Evolutionary conservation across 495 filamentous ascomycete genomes (phyloP).

Genomic region (Podospora bellae-mahoneyi): DNA sequence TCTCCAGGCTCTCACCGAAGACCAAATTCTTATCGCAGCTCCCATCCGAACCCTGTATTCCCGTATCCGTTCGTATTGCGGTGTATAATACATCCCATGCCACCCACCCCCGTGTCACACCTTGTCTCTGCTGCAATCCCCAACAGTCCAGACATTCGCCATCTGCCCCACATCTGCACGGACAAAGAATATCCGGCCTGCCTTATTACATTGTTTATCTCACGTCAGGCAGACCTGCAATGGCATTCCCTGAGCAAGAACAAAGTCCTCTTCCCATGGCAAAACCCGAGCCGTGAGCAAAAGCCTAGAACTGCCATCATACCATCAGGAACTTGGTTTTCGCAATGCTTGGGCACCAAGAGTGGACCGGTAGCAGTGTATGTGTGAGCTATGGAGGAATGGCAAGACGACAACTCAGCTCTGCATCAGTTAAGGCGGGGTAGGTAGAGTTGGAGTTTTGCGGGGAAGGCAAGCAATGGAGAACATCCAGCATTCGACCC

Average conservation of each 20-base stretch:
- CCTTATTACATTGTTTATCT: background rate
- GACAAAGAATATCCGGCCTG: background rate
- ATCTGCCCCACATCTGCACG: background rate
- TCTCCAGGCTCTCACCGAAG: background rate
- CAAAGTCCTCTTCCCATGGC: background rate
- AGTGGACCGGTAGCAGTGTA: background rate
- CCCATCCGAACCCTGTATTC: conserved; percentile 4
- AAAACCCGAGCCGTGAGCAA: background rate
- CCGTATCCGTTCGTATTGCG: background rate
- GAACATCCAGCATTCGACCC: background rate
- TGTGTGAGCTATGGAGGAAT: background rate
- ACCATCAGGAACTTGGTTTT: background rate
- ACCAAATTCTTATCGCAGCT: background rate
- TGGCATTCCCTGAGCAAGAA: background rate
- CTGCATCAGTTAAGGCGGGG: background rate
- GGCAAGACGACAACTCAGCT: background rate
- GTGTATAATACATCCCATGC: background rate
- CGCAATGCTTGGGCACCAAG: background rate
- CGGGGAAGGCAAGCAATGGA: background rate
- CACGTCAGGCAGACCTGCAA: background rate
- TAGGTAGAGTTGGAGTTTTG: conserved; percentile 2
- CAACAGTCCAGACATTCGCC: background rate
- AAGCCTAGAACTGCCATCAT: background rate
- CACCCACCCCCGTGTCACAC: background rate
- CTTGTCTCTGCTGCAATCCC: background rate